Evolutionary conservation across 1,139 yeast species (phyloP), one percentile per base, ranked within the genome.

Genomic region (Taphrina communis): DNA sequence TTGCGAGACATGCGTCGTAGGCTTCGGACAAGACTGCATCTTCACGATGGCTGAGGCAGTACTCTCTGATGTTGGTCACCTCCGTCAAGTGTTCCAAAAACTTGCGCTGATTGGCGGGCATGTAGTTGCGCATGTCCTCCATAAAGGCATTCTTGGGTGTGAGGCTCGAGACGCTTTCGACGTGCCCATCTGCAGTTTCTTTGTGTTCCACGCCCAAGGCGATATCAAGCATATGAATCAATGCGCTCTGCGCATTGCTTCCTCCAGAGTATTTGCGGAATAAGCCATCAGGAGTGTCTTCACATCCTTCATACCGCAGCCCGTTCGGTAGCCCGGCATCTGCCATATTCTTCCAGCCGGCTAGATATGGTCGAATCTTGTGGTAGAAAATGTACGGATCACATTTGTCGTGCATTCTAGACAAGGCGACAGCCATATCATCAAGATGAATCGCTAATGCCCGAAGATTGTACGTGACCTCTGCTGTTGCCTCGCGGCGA

Each of bases 331-430:
- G 82, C 0, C 97, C 97, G 0, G 89, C 92, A 71, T 87, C 93
- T 21, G 85, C 86, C 97, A 93, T 92, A 75, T 90, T 90, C 76
- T 88, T 87, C 96, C 97, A 93, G 0, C 97, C 98, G 0, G 97
- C 97, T 71, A 93, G 80, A 75, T 85, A 93, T 0, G 98, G 97
- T 75, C 98, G 84, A 68, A 93, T 84, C 72, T 95, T 84, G 79
- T 85, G 89, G 77, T 90, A 93, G 76, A 93, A 93, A 0, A 88
- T 87, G 77, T 91, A 96, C 1, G 98, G 97, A 76, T 92, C 97
- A 77, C 97, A 91, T 89, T 89, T 89, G 73, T 92, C 97, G 76
- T 90, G 93, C 96, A 93, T 90, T 74, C 86, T 84, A 85, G 88
- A 85, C 73, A 93, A 79, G 0, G 89, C 84, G 2, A 88, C 81